These are phyloP conservation scores for Blastobotrys proliferans DNA, from an alignment of 1,139 yeast genomes.

Conservation along the genomic window DNA sequence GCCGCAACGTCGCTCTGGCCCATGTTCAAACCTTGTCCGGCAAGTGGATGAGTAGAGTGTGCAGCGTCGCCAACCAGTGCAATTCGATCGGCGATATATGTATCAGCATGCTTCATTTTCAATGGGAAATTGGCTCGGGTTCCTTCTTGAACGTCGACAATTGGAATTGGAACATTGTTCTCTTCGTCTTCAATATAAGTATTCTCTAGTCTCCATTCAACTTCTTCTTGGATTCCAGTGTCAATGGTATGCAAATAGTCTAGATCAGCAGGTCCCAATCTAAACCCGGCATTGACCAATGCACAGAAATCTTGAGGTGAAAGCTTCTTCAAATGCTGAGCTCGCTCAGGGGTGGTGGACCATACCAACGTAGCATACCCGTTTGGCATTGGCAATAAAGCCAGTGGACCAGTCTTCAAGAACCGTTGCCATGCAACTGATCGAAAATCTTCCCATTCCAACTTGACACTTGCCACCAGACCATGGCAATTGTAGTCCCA, in stretches of 20 bases:
- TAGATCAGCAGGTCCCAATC: constrained; percentile 72
- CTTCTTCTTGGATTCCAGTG: constrained; percentile 43
- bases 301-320: constrained; percentile 61
- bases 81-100: constrained; percentile 75
- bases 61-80: constrained; percentile 98
- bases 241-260: constrained; percentile 57
- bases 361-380: constrained; percentile 88
- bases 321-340: constrained; percentile 56
- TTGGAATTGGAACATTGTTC: constrained; percentile 59
- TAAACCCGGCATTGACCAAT: constrained; percentile 81
- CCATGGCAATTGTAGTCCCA: constrained; percentile 91
- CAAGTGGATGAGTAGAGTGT: constrained; percentile 94
- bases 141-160: constrained; percentile 51
- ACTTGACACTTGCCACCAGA: constrained; percentile 78
- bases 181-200: constrained; percentile 44
- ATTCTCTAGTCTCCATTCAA: constrained; percentile 62
- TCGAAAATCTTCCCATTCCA: constrained; percentile 68
- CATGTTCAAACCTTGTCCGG: constrained; percentile 98
- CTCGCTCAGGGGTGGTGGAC: constrained; percentile 79
- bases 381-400: constrained; percentile 81
- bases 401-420: constrained; percentile 88
- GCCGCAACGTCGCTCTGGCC: constrained; percentile 92
- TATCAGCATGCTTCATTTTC: constrained; percentile 84
- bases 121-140: constrained; percentile 89
- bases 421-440: constrained; percentile 91